A percentile compares a stretch with the other conserved stretches of the same genome.
Conservation (phyloP, 805 yeast species). For the Pichia exigua region DNA sequence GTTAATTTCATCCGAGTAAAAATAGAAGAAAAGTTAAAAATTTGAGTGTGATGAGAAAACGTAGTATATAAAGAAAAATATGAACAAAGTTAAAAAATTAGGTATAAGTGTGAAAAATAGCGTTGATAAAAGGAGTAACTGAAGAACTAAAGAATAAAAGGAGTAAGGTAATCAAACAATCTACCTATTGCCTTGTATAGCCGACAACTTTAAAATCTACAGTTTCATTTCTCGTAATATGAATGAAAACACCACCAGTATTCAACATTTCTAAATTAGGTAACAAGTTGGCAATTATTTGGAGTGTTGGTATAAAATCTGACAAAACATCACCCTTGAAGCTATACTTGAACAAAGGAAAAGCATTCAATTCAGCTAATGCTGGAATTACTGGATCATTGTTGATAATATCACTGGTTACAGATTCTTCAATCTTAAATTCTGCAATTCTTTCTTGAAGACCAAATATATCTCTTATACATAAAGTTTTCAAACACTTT, state of each 20-base stretch:
- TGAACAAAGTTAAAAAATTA: too few relatives aligned
- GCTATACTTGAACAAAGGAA: background rate
- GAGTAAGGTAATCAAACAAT: too few relatives aligned
- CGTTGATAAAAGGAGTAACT: too few relatives aligned
- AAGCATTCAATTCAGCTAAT: background rate
- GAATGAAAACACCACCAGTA: background rate
- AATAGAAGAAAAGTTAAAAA: too few relatives aligned
- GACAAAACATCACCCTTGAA: background rate
- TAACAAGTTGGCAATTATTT: background rate
- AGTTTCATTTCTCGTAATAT: background rate
- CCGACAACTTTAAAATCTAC: background rate
- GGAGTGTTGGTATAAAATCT: background rate
- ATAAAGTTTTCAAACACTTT: too few relatives aligned
- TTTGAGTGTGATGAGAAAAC: too few relatives aligned
- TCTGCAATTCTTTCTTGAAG: background rate
- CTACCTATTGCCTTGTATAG: background rate
- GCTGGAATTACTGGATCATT: background rate
- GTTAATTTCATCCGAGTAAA: too few relatives aligned
- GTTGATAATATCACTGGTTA: background rate
- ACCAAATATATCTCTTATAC: background rate
- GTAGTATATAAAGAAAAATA: too few relatives aligned
- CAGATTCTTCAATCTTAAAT: background rate
- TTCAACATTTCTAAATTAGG: background rate
- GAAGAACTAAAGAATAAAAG: too few relatives aligned
- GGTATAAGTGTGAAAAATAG: too few relatives aligned